These are phyloP conservation scores for Backusella australiensis DNA, from an alignment of 192 early-diverging fungal genomes.

Conservation along the genomic window DNA sequence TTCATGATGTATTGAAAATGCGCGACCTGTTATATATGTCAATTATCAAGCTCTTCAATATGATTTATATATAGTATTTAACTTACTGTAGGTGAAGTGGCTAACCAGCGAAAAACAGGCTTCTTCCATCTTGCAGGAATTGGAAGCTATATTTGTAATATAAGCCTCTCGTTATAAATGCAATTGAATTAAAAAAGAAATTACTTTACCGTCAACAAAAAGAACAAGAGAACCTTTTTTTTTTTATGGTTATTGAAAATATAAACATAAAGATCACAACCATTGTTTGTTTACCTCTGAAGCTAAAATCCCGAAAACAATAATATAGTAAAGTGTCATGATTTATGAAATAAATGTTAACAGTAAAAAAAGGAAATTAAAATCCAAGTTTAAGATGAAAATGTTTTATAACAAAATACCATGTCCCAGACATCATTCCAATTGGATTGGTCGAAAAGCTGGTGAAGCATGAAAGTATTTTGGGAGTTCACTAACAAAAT, in stretches of 20 bases:
- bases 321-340: constrained; percentile 45
- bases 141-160: constrained; percentile 43
- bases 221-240: constrained; percentile 19
- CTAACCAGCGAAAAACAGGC: constrained; percentile 43
- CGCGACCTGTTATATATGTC: constrained; percentile 21
- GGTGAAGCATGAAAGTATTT: no score
- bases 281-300: constrained; percentile 38
- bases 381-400: not conserved
- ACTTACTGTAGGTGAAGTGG: constrained; percentile 41
- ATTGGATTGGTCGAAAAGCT: not conserved
- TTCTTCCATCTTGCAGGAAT: constrained; percentile 48
- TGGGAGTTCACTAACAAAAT: no score
- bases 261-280: not conserved
- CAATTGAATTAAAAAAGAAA: no score
- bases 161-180: not conserved
- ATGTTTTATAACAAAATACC: not conserved
- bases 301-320: constrained; percentile 45
- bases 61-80: not conserved
- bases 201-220: constrained; percentile 16
- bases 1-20: constrained; percentile 42
- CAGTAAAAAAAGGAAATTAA: not conserved
- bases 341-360: not conserved
- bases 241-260: not conserved
- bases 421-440: not conserved
- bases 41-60: not conserved